Base-by-base conservation (phyloP, 768 basidiomycete species). In the Lentinus brumalis region DNA sequence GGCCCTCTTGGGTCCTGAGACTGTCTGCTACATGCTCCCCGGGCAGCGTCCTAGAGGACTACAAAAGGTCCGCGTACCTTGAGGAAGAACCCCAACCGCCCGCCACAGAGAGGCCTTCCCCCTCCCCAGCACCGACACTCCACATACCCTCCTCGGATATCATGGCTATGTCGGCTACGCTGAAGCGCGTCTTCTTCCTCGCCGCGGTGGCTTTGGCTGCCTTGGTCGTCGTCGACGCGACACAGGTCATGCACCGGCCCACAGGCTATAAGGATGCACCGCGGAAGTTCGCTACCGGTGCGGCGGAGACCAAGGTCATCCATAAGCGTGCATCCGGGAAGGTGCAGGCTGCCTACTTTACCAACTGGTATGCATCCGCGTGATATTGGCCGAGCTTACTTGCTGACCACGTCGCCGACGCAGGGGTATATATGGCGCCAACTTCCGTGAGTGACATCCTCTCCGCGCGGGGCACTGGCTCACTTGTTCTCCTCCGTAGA, bases 171-270 rank as follows among this genome's bases (percentile, higher is more conserved):
- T 51, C 65, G 32, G 15, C 57, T 42, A 55, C 55, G n/a, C 16
- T 64, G 39, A 44, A 55, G 47, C 63, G 65, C 21, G 30, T 58
- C 51, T 44, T 67, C 42, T 41, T 67, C 52, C 49, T 68, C 31
- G 64, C 57, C 12, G 53, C 59, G 29, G 56, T 50, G 5, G 59
- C 55, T 4, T 44, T 71, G 16, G 54, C 66, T 21, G 61, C 67
- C 56, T 26, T 68, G 38, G 60, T 68, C 11, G 60, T 50, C 30
- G 67, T 65, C n/a, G 60, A 66, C 47, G 71, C 66, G 9, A 85
- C 84, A 3, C 81, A 83, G 67, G 73, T 81, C 42, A 85, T 86
- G 84, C 80, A 73, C 53, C 78, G 83, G 29, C 84, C 85, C 0
- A 77, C 65, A 32, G 73, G 70, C 32, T 85, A 79, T 70, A 83